Percentiles rank a stretch among this genome's conserved stretches.
phyloP scores from a whole-genome alignment of 208 protist genomes.

The Balamuthia mandrillaris region DNA sequence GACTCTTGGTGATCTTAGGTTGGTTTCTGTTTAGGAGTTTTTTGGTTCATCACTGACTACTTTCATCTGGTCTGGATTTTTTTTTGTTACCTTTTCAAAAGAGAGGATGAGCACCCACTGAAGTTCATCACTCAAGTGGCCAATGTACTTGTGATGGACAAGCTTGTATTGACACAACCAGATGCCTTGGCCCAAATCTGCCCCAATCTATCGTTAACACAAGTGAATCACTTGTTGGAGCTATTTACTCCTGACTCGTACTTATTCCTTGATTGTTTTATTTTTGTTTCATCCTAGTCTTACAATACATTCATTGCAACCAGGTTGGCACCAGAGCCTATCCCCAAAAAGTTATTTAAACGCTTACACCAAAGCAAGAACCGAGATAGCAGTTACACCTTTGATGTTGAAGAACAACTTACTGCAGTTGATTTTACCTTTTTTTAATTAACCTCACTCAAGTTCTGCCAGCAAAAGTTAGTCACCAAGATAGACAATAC shows the following conservation, averaged over 20 bases:
- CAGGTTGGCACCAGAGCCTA: no score
- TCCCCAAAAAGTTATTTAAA: no score
- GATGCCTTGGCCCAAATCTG: slow-evolving; percentile 33
- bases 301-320: no score
- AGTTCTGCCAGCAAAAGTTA: no score
- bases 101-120: not conserved
- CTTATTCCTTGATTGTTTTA: not conserved
- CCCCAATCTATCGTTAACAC: not conserved
- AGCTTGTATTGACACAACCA: not conserved
- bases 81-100: not conserved
- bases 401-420: no score
- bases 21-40: not conserved
- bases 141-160: slow-evolving; percentile 42
- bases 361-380: no score
- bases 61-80: not conserved
- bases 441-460: no score
- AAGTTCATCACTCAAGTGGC: slow-evolving; percentile 20
- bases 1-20: not conserved
- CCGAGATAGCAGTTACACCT: no score
- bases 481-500: no score
- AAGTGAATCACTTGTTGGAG: slow-evolving; percentile 31
- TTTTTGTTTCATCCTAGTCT: not conserved
- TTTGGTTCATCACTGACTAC: not conserved
- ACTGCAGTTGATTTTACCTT: no score
- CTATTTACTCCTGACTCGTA: slow-evolving; percentile 35